phyloP scores from a whole-genome alignment of 1,284 basidiomycete species.

The Cryptococcus jaspeensis region DNA sequence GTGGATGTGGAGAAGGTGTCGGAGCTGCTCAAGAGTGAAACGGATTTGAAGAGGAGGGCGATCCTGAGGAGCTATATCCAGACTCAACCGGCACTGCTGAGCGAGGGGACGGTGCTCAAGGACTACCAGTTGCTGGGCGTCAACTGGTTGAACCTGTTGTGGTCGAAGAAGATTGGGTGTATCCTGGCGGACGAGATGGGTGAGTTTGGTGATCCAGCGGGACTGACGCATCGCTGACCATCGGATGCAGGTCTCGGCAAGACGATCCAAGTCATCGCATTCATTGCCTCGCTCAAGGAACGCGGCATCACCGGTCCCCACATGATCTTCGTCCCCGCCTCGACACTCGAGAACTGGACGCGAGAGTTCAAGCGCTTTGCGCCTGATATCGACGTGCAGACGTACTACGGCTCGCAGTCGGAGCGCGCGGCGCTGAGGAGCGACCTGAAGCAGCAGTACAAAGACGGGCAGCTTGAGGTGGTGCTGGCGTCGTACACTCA shows the following conservation, averaged over 20 bases:
- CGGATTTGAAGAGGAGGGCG: slow-evolving; percentile 37
- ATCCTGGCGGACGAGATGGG: slow-evolving; percentile 99
- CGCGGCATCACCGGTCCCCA: slow-evolving; percentile 77
- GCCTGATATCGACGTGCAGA: slow-evolving; percentile 76
- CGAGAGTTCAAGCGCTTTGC: slow-evolving; percentile 92
- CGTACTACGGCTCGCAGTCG: slow-evolving; percentile 90
- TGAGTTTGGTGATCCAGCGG: slow-evolving; percentile 49
- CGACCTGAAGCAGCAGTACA: slow-evolving; percentile 59
- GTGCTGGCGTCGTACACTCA: slow-evolving; percentile 95
- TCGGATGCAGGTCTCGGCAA: slow-evolving; percentile 80
- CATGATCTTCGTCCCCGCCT: slow-evolving; percentile 92
- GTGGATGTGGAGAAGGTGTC: slow-evolving; percentile 49
- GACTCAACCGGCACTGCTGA: slow-evolving; percentile 70
- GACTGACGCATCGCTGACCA: background rate
- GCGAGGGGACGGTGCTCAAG: slow-evolving; percentile 75
- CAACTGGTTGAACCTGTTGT: slow-evolving; percentile 92
- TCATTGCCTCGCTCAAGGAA: slow-evolving; percentile 77
- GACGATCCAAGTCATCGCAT: slow-evolving; percentile 97
- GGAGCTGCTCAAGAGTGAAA: slow-evolving; percentile 41
- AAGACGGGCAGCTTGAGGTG: slow-evolving; percentile 78
- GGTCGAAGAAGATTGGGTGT: slow-evolving; percentile 77
- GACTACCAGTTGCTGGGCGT: slow-evolving; percentile 97
- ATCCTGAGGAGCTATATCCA: slow-evolving; percentile 59
- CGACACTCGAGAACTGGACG: slow-evolving; percentile 97
- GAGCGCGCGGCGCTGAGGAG: slow-evolving; percentile 77